Conservation (phyloP, 495 filamentous ascomycete species). For the Aspergillus taichungensis region DNA sequence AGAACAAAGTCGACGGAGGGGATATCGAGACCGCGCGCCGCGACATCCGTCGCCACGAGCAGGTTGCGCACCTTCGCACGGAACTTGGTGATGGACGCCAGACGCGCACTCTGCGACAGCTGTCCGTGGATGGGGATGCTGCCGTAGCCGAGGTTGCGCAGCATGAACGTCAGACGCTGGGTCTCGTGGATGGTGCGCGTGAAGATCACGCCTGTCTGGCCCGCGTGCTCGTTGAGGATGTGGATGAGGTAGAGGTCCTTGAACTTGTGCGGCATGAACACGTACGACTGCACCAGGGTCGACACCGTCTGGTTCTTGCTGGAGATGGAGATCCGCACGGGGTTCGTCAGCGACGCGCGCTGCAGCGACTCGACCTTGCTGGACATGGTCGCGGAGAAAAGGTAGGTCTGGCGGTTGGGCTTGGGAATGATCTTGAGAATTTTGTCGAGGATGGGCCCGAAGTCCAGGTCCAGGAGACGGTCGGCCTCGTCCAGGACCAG, state of each 20-base stretch:
- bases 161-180: slow-evolving; percentile 70
- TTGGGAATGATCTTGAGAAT: slow-evolving; percentile 68
- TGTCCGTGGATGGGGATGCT: slow-evolving; percentile 90
- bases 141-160: slow-evolving; percentile 69
- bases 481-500: slow-evolving; percentile 96
- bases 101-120: slow-evolving; percentile 71
- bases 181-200: slow-evolving; percentile 89
- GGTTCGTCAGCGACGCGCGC: slow-evolving; percentile 75
- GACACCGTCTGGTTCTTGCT: slow-evolving; percentile 83
- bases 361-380: slow-evolving; percentile 89
- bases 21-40: slow-evolving; percentile 90
- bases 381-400: slow-evolving; percentile 91
- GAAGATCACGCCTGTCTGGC: slow-evolving; percentile 83
- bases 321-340: slow-evolving; percentile 65
- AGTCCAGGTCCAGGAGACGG: slow-evolving; percentile 85
- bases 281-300: slow-evolving; percentile 70
- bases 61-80: slow-evolving; percentile 65
- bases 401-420: slow-evolving; percentile 62
- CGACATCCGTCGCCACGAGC: slow-evolving; percentile 92
- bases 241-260: slow-evolving; percentile 89
- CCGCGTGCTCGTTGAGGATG: slow-evolving; percentile 74
- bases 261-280: slow-evolving; percentile 80
- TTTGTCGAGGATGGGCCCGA: slow-evolving; percentile 85
- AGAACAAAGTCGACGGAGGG: slow-evolving; percentile 83
- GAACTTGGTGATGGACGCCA: slow-evolving; percentile 86